Evolutionary conservation across 2,329 filamentous ascomycete genomes (phyloP), one percentile per base, ranked within the genome.

Genomic region (Laburnicola sp.): DNA sequence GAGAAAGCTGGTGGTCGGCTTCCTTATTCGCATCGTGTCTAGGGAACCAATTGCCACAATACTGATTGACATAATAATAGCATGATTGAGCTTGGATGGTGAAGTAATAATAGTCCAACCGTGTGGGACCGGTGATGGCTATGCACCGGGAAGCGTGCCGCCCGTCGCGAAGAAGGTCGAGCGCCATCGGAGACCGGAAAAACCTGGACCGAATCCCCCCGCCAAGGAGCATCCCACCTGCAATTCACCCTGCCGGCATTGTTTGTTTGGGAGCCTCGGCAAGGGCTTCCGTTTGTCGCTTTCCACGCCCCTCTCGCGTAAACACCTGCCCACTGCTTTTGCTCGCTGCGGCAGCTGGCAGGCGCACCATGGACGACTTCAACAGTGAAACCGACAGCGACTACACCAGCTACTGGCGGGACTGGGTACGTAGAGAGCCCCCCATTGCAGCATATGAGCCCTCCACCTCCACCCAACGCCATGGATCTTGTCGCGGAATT

Each of bases 331-430:
- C 16, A 16, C 16, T 30, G 28, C 28, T 10, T 10, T 30, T 10
- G 28, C 6, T 30, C 6, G 10, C 28, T 10, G 28, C 34, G 34
- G 34, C 34, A 37, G 11, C 21, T 23, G 22, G 16, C 43, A 35
- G 22, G 23, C 16, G 43, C 53, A 66, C 54, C 66, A 97, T 97
- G 94, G 94, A 97, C 73, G 93, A 97, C 77, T 97, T 94, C 76
- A 92, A 91, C 62, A 97, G 91, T 71, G 94, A 99, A 76, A 96
- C 92, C 9, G 94, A 99, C 73, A 97, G 92, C 76, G 94, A 99
- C 78, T 99, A 97, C 74, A 97, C 94, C 42, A 97, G 91, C 76
- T 99, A 97, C 75, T 99, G 94, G 94, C 83, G 93, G 74, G 94
- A 99, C 78, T 99, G 94, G 94, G 94, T 97, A 80, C 79, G 90